Evolutionary conservation across 495 filamentous ascomycete species (phyloP), one percentile per base, ranked within the genome.

Genomic region (Aspergillus hancockii): DNA sequence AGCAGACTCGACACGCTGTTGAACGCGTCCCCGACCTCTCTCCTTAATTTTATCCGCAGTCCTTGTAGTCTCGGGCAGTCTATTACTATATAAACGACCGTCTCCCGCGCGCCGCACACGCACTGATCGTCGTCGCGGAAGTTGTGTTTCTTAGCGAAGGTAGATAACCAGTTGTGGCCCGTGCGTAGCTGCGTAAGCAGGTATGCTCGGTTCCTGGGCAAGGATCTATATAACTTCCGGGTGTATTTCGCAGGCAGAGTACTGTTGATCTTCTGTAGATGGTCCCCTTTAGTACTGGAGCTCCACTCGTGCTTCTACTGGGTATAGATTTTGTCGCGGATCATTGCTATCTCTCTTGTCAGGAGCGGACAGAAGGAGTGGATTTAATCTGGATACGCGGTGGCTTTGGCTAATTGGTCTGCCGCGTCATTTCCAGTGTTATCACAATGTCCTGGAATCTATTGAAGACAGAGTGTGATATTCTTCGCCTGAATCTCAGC

Each of bases 1-100:
- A 74, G 55, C 59, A 70, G 63, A 31, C 36, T 64, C 49, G 64
- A 65, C 10, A 70, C 50, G 41, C 54, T 66, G 49, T 63, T 64
- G 38, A 74, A 63, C 47, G 63, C 65, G 51, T 61, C 61, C 14
- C 66, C 58, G 4, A 63, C 60, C 19, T 70, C 56, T 40, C 51
- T 55, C 50, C 51, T 53, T 43, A 67, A 25, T 31, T 69, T 49
- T 49, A n/a, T 34, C 12, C 63, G 61, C 51, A 62, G 51, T 2
- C 60, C 60, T 19, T 49, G 16, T 25, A 62, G 46, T 0, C 25
- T 54, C 30, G 58, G 58, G 30, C 61, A 66, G n/a, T 64, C 63
- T 40, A 68, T 4, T 14, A 66, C 41, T 0, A 68, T 60, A 14
- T 68, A 58, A 13, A 13, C 53, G 41, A 66, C 63, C 16, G 55